A percentile compares a stretch with the other conserved stretches of the same genome.
Evolutionary conservation across 1,284 basidiomycete species (phyloP).

Genomic region (Megacollybia platyphylla): DNA sequence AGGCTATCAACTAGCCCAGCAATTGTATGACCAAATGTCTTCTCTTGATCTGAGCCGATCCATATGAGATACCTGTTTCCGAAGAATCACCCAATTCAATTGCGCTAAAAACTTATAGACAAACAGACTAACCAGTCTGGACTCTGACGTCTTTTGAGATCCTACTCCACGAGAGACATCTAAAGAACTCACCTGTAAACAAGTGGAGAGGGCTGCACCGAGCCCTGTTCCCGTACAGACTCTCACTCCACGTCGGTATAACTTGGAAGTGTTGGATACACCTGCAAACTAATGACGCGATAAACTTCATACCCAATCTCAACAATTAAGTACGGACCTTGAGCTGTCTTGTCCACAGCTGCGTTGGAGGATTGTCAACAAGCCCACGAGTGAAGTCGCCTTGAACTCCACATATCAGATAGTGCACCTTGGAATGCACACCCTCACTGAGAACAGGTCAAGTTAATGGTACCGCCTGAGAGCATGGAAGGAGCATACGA

Average conservation of each 20-base stretch:
- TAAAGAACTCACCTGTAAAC: conserved; percentile 39
- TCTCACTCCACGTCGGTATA: conserved; percentile 70
- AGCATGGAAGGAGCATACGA: conserved; percentile 28
- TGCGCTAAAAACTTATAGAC: not conserved
- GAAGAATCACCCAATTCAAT: not conserved
- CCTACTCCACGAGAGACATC: not conserved
- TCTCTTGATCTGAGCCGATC: conserved; percentile 69
- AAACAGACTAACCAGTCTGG: conserved; percentile 39
- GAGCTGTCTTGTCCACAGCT: conserved; percentile 56
- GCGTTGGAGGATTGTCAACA: conserved; percentile 45
- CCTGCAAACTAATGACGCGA: conserved; percentile 45
- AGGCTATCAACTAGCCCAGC: conserved; percentile 51
- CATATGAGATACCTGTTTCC: conserved; percentile 46
- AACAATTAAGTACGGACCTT: conserved; percentile 26
- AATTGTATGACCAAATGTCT: conserved; percentile 73
- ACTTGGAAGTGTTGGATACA: conserved; percentile 62
- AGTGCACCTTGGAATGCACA: conserved; percentile 46
- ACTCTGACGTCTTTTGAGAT: conserved; percentile 21
- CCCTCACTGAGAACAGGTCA: conserved; percentile 31
- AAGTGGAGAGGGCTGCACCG: conserved; percentile 68
- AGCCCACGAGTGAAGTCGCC: conserved; percentile 57
- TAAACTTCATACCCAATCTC: not conserved
- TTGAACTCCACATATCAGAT: conserved; percentile 60
- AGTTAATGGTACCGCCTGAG: not conserved
- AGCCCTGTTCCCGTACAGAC: conserved; percentile 79